phyloP scores from a whole-genome alignment of 352 stramenopile genomes.

The Globisporangium mamillatum region DNA sequence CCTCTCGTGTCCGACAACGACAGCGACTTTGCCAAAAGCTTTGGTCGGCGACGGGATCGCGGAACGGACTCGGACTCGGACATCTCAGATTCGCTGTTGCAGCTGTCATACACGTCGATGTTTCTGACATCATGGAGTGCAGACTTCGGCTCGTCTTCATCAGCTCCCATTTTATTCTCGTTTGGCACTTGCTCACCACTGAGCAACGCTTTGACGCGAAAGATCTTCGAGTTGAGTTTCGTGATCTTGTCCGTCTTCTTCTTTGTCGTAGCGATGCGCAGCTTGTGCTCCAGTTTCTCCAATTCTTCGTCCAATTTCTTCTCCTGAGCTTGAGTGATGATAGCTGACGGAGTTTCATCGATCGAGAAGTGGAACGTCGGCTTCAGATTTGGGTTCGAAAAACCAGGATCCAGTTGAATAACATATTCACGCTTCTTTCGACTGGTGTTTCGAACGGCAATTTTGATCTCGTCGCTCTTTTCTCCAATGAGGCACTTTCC shows the following conservation, averaged over 20 bases:
- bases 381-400: conserved; percentile 59
- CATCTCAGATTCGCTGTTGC: conserved; percentile 84
- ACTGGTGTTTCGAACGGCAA: conserved; percentile 84
- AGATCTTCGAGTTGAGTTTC: conserved; percentile 84
- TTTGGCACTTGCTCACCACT: conserved; percentile 69
- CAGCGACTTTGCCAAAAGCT: conserved; percentile 17
- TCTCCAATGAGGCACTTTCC: conserved; percentile 83
- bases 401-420: conserved; percentile 77
- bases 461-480: conserved; percentile 83
- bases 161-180: conserved; percentile 39
- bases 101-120: conserved; percentile 70
- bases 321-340: conserved; percentile 87
- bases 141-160: conserved; percentile 39
- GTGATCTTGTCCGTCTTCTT: conserved; percentile 89
- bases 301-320: conserved; percentile 89
- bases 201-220: conserved; percentile 69
- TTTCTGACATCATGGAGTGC: conserved; percentile 25
- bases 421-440: conserved; percentile 87
- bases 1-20: conserved; percentile 21
- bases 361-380: conserved; percentile 83
- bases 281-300: conserved; percentile 88
- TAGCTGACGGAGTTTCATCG: conserved; percentile 75
- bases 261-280: conserved; percentile 87
- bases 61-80: conserved; percentile 63
- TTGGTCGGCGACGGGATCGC: conserved; percentile 25